These are phyloP conservation scores for Picea abies DNA, from an alignment of 83 land plant genomes.

Conservation along the genomic window DNA sequence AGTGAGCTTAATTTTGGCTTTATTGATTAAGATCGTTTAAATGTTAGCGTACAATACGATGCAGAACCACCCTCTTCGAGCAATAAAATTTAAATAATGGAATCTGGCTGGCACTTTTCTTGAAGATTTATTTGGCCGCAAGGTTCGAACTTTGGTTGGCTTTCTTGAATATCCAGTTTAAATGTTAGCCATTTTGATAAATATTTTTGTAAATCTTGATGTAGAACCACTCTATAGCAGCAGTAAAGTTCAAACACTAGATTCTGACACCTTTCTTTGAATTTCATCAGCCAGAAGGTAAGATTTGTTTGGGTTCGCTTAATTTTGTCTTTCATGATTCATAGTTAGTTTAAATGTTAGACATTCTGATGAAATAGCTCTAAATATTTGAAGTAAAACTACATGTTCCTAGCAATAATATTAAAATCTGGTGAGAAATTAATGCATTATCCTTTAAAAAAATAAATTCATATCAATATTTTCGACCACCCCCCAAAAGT, in stretches of 20 bases:
- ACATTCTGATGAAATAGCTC: neutral
- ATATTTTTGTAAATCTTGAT: neutral
- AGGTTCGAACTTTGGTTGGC: too few species aligned
- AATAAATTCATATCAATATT: too few species aligned
- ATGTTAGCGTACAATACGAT: neutral
- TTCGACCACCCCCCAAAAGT: too few species aligned
- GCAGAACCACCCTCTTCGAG: neutral
- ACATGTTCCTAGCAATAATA: neutral
- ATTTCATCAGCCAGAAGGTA: neutral
- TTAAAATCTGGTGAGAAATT: too few species aligned
- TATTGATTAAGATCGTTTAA: too few species aligned
- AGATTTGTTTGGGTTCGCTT: neutral
- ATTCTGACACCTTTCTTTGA: neutral
- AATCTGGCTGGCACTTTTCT: too few species aligned
- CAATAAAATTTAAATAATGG: neutral
- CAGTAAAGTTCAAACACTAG: neutral
- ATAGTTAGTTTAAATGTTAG: too few species aligned
- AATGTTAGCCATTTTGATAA: neutral
- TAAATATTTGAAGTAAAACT: neutral
- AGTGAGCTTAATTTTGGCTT: too few species aligned
- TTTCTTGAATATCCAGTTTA: too few species aligned
- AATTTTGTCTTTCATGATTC: neutral
- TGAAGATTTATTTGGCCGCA: too few species aligned
- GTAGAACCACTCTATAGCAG: neutral
- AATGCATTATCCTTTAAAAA: too few species aligned